Evolutionary conservation across 129 eudicot genomes (phyloP), one percentile per base, ranked within the genome.

Genomic region (Saussurea involucrata): DNA sequence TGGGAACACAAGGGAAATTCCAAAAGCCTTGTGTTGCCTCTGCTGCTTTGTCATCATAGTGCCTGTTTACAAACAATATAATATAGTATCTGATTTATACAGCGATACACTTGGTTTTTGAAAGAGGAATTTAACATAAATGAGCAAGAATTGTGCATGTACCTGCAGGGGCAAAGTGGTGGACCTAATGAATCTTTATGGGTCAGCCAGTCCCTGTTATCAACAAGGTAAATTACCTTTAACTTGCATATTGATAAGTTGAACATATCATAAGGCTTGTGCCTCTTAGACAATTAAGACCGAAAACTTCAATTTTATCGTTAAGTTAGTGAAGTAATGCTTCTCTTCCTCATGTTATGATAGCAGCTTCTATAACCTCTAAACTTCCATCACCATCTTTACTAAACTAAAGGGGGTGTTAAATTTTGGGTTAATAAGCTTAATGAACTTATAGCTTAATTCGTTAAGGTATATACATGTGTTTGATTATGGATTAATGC

Each of bases 1-100:
- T 95, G 42, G 99, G 99, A 75, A 95, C 97, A 92, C 99, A 95
- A n/a, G 99, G 99, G 77, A 97, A 95, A 82, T 95, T 95, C 99
- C 97, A 91, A 71, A 91, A 91, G 57, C 97, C 97, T 81, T 91
- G 97, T 22, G 84, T 83, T 49, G 90, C 97, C 76, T 91, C 97
- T 57, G 94, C 97, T 63, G 87, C 88, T 81, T 91, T 91, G 84
- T 91, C 97, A 78, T 91, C 97, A 85, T 91, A 91, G 67, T 91
- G 97, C 95, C 99, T 95, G 85, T 68, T 78, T 63, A 37, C 70
- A 74, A 33, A 84, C 8, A 66, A 32, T 57, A 44, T 55, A 70
- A 71, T 15, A 76, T 49, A 53, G 42, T 53, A 73, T 49, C 44
- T 66, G 68, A 73, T 53, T 22, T 3, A 53, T 55, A 73, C 46